Conservation (phyloP, 352 stramenopile genomes). For the Globisporangium canariense region DNA sequence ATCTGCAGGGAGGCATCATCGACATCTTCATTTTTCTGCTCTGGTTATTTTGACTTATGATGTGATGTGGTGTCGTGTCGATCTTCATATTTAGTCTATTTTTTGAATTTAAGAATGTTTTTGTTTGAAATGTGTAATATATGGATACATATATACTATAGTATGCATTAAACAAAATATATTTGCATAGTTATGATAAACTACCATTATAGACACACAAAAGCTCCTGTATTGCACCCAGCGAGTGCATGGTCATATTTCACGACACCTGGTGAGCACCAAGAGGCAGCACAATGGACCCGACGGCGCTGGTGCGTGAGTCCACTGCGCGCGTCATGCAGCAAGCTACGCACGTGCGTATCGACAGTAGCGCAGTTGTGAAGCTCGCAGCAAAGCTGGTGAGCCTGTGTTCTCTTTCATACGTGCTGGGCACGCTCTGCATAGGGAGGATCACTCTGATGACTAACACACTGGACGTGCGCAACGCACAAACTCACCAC, state of each 20-base stretch:
- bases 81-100: too few relatives aligned
- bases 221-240: too few relatives aligned
- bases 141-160: too few relatives aligned
- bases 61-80: not conserved
- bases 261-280: not conserved
- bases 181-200: too few relatives aligned
- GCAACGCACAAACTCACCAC: not conserved
- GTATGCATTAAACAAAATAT: too few relatives aligned
- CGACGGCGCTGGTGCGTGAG: slow-evolving; percentile 43
- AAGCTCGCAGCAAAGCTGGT: slow-evolving; percentile 47
- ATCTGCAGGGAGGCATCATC: not conserved
- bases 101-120: not conserved
- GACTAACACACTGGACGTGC: not conserved
- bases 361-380: slow-evolving; percentile 29
- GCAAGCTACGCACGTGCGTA: slow-evolving; percentile 31
- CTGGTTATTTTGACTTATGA: not conserved
- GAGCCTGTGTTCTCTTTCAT: not conserved
- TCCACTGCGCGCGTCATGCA: slow-evolving; percentile 48
- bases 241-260: not conserved
- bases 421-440: too few relatives aligned
- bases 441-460: too few relatives aligned
- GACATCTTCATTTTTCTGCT: not conserved
- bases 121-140: too few relatives aligned
- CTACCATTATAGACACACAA: too few relatives aligned
- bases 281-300: slow-evolving; percentile 35